Percentiles rank a stretch among this genome's conserved stretches.
These are phyloP conservation scores for Russula vinacea DNA, from an alignment of 768 basidiomycete genomes.

Conservation along the genomic window DNA sequence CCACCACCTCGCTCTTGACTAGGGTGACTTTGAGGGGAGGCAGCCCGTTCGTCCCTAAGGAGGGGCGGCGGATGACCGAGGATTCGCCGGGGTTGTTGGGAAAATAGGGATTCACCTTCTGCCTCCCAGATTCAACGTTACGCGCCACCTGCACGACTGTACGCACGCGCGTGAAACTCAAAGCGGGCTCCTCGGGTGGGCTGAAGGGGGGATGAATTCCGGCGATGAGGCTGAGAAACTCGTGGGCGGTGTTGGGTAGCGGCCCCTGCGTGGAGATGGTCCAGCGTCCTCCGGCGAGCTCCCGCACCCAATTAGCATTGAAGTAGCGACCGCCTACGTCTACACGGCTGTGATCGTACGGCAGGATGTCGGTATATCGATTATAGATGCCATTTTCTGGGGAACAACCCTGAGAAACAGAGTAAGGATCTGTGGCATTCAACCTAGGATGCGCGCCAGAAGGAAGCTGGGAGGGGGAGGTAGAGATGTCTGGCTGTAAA, in stretches of 20 bases:
- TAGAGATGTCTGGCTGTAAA: constrained; percentile 27
- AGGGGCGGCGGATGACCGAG: constrained; percentile 45
- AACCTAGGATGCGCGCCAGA: constrained; percentile 29
- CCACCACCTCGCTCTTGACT: constrained; percentile 43
- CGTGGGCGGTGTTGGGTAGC: constrained; percentile 60
- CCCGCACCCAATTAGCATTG: constrained; percentile 85
- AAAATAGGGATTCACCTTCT: constrained; percentile 79
- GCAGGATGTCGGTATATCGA: constrained; percentile 70
- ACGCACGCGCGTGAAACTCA: constrained; percentile 48
- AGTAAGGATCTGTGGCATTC: constrained; percentile 48
- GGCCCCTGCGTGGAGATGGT: constrained; percentile 90
- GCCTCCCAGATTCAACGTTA: constrained; percentile 62
- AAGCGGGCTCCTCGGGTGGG: constrained; percentile 30
- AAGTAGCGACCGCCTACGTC: constrained; percentile 60
- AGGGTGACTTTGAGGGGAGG: constrained; percentile 59
- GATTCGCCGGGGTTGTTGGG: constrained; percentile 54
- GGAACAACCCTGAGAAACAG: constrained; percentile 48
- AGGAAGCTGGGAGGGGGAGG: constrained; percentile 25
- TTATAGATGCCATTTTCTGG: constrained; percentile 49
- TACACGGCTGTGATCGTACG: constrained; percentile 81
- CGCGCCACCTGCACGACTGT: constrained; percentile 82
- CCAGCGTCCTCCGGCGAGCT: constrained; percentile 66
- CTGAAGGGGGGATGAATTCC: constrained; percentile 43
- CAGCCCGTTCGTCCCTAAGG: constrained; percentile 37
- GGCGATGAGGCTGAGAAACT: constrained; percentile 67